phyloP scores from a whole-genome alignment of 345 rosid genomes.

The Clarkia xantiana region DNA sequence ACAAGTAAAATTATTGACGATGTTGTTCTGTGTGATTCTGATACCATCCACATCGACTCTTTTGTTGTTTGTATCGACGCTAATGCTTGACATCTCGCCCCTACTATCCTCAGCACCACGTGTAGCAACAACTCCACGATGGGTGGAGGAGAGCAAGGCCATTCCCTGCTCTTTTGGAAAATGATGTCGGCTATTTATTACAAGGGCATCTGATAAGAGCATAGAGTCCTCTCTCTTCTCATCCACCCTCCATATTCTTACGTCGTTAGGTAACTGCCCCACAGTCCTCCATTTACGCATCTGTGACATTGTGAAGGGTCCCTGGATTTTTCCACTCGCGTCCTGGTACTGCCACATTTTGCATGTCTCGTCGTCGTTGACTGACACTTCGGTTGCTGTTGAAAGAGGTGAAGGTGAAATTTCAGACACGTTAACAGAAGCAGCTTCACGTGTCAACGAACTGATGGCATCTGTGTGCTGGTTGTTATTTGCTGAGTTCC shows the following conservation, averaged over 20 bases:
- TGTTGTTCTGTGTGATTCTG: too few species aligned
- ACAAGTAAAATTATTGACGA: too few species aligned
- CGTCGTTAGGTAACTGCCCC: constrained; percentile 56
- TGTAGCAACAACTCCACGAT: constrained; percentile 4
- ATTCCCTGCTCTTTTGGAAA: not conserved
- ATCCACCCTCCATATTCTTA: constrained; percentile 62
- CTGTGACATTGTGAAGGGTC: constrained; percentile 64
- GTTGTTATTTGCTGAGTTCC: constrained; percentile 4
- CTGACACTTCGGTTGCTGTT: constrained; percentile 24
- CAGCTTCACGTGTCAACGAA: constrained; percentile 6
- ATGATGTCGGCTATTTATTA: too few species aligned
- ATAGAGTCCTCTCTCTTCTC: constrained; percentile 49
- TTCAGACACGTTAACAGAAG: constrained; percentile 16
- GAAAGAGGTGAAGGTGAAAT: constrained; percentile 20
- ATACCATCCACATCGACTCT: too few species aligned
- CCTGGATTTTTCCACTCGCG: constrained; percentile 64
- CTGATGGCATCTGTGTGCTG: constrained; percentile 2
- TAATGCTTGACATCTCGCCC: constrained; percentile 5
- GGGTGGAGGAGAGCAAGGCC: not conserved
- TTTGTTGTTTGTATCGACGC: not conserved
- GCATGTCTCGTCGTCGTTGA: constrained; percentile 29
- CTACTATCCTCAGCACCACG: constrained; percentile 12
- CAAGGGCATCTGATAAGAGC: constrained; percentile 60
- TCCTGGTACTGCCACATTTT: constrained; percentile 83
- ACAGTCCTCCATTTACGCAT: constrained; percentile 56